Evolutionary conservation across 2,329 filamentous ascomycete genomes (phyloP).

Genomic region (Clonostachys solani): DNA sequence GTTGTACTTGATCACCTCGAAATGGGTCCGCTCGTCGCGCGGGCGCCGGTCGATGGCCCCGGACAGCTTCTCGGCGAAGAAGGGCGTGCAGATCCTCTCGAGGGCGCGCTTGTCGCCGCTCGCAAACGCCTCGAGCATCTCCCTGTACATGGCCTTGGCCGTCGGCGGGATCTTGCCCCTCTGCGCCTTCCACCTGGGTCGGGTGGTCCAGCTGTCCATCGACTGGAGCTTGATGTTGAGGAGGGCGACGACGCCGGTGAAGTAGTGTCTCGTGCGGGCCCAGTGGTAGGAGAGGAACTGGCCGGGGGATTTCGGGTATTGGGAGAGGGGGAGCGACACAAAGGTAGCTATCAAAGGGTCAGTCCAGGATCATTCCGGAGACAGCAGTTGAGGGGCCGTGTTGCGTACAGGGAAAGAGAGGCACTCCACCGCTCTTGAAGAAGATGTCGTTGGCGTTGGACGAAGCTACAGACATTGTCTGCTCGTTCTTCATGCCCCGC

Average conservation of each 20-base stretch:
- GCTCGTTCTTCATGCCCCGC: no score
- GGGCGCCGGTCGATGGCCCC: constrained; percentile 48
- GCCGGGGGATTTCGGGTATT: constrained; percentile 18
- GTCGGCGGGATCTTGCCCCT: constrained; percentile 39
- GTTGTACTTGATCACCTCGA: constrained; percentile 52
- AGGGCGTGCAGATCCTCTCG: constrained; percentile 46
- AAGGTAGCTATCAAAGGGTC: constrained; percentile 35
- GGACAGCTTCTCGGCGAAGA: constrained; percentile 46
- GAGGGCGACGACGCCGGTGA: constrained; percentile 23
- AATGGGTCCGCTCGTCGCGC: constrained; percentile 36
- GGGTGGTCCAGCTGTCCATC: constrained; percentile 34
- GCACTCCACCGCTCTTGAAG: no score
- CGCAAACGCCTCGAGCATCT: constrained; percentile 60
- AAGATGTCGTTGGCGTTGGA: no score
- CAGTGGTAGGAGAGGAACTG: constrained; percentile 28
- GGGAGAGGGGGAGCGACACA: constrained; percentile 32
- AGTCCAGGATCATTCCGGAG: no score
- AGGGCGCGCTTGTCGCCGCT: constrained; percentile 48
- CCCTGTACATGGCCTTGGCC: constrained; percentile 54
- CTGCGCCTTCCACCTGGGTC: constrained; percentile 36
- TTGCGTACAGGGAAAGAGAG: no score
- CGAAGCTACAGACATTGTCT: no score
- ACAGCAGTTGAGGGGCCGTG: no score
- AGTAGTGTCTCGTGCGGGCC: constrained; percentile 26
- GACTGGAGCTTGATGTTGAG: constrained; percentile 37